A percentile compares a stretch with the other conserved stretches of the same genome.
Evolutionary conservation across 768 basidiomycete species (phyloP).

Genomic region (Saitozyma sp.): DNA sequence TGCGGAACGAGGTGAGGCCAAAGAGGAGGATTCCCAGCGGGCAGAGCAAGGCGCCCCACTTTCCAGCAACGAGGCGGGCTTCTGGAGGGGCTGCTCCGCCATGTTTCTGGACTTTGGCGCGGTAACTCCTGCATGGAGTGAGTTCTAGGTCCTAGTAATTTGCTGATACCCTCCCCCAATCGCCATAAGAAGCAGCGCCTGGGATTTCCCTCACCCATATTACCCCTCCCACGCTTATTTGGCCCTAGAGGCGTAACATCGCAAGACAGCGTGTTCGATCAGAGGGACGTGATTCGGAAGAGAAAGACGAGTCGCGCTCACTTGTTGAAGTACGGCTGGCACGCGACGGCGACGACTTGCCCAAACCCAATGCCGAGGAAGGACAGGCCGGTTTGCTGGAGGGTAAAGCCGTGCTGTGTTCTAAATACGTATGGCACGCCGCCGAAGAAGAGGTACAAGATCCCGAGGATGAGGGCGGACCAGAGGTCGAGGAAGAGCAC

Average conservation of each 20-base stretch:
- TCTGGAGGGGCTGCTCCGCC: slow-evolving; percentile 62
- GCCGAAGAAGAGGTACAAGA: slow-evolving; percentile 61
- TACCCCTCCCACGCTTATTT: no score
- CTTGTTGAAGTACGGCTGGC: slow-evolving; percentile 47
- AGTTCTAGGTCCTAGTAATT: no score
- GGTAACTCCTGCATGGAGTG: slow-evolving; percentile 8
- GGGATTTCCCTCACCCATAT: no score
- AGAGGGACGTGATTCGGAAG: neutral
- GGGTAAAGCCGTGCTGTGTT: slow-evolving; percentile 56
- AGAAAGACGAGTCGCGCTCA: slow-evolving; percentile 4
- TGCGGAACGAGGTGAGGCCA: slow-evolving; percentile 60
- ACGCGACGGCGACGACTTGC: slow-evolving; percentile 51
- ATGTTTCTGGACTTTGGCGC: slow-evolving; percentile 21
- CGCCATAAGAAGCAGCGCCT: no score
- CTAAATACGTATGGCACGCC: slow-evolving; percentile 62
- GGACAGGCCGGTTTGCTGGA: slow-evolving; percentile 58
- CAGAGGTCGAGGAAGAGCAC: slow-evolving; percentile 70
- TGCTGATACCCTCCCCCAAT: no score
- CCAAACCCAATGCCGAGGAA: slow-evolving; percentile 62
- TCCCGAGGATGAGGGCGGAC: slow-evolving; percentile 59
- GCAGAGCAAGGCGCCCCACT: slow-evolving; percentile 66
- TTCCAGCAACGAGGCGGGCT: slow-evolving; percentile 65
- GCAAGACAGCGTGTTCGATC: neutral
- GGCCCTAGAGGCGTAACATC: no score
- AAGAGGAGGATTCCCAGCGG: slow-evolving; percentile 64